phyloP scores from a whole-genome alignment of 2,329 filamentous ascomycete species.

The Trichophyton benhamiae region DNA sequence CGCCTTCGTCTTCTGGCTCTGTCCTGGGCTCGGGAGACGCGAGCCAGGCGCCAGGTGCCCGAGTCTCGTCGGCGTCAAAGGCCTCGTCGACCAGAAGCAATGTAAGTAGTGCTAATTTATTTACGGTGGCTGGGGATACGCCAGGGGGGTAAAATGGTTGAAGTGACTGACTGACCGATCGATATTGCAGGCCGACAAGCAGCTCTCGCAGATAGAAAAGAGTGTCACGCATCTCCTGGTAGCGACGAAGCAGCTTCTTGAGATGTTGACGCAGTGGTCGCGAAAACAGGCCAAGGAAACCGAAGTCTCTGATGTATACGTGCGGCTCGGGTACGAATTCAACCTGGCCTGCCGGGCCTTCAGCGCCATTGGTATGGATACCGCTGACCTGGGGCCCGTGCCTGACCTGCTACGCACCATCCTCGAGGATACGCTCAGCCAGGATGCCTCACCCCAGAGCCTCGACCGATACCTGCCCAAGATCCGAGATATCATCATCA shows the following conservation, averaged over 20 bases:
- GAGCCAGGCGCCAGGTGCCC: slow-evolving; percentile 40
- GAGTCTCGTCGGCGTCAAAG: slow-evolving; percentile 55
- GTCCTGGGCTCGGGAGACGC: slow-evolving; percentile 15
- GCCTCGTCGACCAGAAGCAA: slow-evolving; percentile 44
- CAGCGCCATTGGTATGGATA: slow-evolving; percentile 92
- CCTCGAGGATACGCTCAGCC: slow-evolving; percentile 87
- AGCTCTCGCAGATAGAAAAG: slow-evolving; percentile 95
- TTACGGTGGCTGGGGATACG: background rate
- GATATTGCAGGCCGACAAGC: slow-evolving; percentile 48
- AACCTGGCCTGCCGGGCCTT: slow-evolving; percentile 97
- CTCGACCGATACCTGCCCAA: slow-evolving; percentile 85
- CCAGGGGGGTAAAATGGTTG: no score
- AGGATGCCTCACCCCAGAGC: slow-evolving; percentile 87
- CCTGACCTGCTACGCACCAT: slow-evolving; percentile 83
- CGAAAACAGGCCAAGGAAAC: slow-evolving; percentile 81
- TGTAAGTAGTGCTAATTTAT: slow-evolving; percentile 33
- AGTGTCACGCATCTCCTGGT: slow-evolving; percentile 96
- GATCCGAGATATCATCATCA: slow-evolving; percentile 98
- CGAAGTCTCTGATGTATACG: slow-evolving; percentile 96
- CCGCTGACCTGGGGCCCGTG: slow-evolving; percentile 83
- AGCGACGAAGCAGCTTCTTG: slow-evolving; percentile 91
- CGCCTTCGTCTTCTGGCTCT: background rate
- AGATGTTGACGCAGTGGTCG: slow-evolving; percentile 96
- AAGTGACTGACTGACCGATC: background rate
- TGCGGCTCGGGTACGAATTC: slow-evolving; percentile 94